Evolutionary conservation across 108 stramenopile genomes (phyloP).

Genomic region (Skeletonema grethae): DNA sequence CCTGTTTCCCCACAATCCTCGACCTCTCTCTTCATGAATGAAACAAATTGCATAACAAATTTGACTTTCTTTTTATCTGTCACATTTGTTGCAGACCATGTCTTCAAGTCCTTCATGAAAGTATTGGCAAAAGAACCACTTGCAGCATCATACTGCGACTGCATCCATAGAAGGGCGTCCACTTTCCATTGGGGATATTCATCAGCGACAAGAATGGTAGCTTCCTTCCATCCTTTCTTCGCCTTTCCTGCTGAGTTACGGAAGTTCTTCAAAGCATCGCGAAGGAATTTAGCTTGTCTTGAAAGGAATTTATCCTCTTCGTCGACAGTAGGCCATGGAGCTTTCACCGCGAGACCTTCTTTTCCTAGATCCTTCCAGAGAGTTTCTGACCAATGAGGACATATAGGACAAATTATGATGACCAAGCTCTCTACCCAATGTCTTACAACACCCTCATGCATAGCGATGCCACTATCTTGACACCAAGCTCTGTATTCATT

Average conservation of each 20-base stretch:
- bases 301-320: constrained; percentile 87
- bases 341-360: constrained; percentile 81
- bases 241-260: constrained; percentile 76
- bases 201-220: constrained; percentile 78
- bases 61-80: constrained; percentile 90
- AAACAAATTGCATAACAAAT: constrained; percentile 92
- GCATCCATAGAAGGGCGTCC: constrained; percentile 83
- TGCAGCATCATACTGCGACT: constrained; percentile 61
- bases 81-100: constrained; percentile 67
- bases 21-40: constrained; percentile 89
- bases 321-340: constrained; percentile 82
- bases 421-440: constrained; percentile 75
- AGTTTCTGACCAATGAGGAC: constrained; percentile 88
- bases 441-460: constrained; percentile 81
- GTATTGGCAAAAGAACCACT: constrained; percentile 48
- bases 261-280: constrained; percentile 73
- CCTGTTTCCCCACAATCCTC: constrained; percentile 85
- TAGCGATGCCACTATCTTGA: constrained; percentile 75
- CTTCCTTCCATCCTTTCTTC: constrained; percentile 72
- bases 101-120: constrained; percentile 81
- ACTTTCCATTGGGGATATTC: constrained; percentile 90
- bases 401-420: constrained; percentile 91
- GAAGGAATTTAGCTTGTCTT: constrained; percentile 84
- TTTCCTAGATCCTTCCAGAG: constrained; percentile 80
- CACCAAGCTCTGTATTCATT: constrained; percentile 95